Evolutionary conservation across 306 rosid genomes (phyloP), one percentile per base, ranked within the genome.

Genomic region (Malus orientalis): DNA sequence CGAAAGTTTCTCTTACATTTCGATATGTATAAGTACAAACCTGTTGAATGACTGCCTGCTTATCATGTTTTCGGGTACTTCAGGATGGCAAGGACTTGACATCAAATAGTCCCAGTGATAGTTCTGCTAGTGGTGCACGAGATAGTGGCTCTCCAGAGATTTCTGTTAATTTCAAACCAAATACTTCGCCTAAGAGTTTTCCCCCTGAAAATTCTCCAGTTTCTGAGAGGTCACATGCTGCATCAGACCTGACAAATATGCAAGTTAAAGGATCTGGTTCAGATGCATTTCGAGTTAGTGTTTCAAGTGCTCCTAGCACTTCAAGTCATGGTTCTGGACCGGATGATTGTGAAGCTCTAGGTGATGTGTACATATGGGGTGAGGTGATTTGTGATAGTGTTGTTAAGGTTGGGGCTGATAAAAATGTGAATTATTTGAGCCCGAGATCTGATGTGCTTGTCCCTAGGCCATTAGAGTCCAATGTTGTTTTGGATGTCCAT

Each of bases 281-380:
- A 68, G 99, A 96, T 87, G 92, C 86, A 85, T 85, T 96, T 82
- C 96, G 99, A 75, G 96, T 92, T 61, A 96, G 99, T 82, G 99
- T 96, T 85, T 96, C 99, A 53, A 96, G 98, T 85, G 99, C 96
- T 83, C 98, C 97, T 67, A 95, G 99, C 82, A 87, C 99, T 54
- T 96, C 99, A 30, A 92, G 99, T 81, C 98, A 96, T 86, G 98
- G 99, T 47, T 95, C 99, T 69, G 91, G 89, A 38, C 97, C 91
- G 2, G 99, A 96, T 85, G 99, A 96, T 73, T 92, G 90, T 85
- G 99, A 96, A 76, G 98, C 97, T 82, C 86, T 96, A 55, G 97
- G 98, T 22, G 98, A 92, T 85, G 95, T 96, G 29, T 92, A 96
- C 79, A 86, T 96, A 85, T 96, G 99, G 99, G 99, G 99, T 71